Base-by-base conservation (phyloP, 352 stramenopile species). In the Thalassiosira delicatula region DNA sequence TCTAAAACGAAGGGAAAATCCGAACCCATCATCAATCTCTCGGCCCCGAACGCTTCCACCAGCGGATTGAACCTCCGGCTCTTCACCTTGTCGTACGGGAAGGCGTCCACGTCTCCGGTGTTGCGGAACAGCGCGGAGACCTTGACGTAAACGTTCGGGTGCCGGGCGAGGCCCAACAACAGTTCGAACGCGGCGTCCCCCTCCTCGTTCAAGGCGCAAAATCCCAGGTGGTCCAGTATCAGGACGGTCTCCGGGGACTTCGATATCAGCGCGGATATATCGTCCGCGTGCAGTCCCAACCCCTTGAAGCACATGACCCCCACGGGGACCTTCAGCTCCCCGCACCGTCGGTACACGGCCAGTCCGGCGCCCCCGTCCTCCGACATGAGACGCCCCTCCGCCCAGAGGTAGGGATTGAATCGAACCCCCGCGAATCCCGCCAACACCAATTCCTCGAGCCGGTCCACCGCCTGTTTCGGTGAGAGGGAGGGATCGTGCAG, bases 331-430 rank as follows among this genome's bases (percentile, higher is more conserved):
- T 88, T 76, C 8, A 95, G 70, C 73, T 95, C 90, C 3, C 54
- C 91, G 79, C 91, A 94, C 68, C 90, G 66, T 77, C 90, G 87
- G 68, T 90, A 95, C 9, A 95, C 76, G 40, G 76, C 87, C 30
- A 91, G 27, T 29, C 91, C 90, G 66, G 46, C 60, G 19, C 76
- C 76, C n/a, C 19, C 54, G 1, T 87, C 65, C 40, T 77, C 57
- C 8, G 71, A 67, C 71, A 87, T 91, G n/a, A 74, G 30, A 44
- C 68, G 11, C 14, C 61, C 79, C 23, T 88, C 71, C 9, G 83
- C 73, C 90, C 91, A 96, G 1, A 96, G 79, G 71, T 96, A 96
- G 8, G 93, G 93, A 71, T 96, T 96, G 71, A 95, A 95, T 72
- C 93, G 70, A 21, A 96, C 91, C 29, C 91, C 88, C 8, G 92